Percentiles rank a stretch among this genome's conserved stretches.
Evolutionary conservation across 169 alveolate genomes (phyloP).

Genomic region (Cryptosporidium muris): DNA sequence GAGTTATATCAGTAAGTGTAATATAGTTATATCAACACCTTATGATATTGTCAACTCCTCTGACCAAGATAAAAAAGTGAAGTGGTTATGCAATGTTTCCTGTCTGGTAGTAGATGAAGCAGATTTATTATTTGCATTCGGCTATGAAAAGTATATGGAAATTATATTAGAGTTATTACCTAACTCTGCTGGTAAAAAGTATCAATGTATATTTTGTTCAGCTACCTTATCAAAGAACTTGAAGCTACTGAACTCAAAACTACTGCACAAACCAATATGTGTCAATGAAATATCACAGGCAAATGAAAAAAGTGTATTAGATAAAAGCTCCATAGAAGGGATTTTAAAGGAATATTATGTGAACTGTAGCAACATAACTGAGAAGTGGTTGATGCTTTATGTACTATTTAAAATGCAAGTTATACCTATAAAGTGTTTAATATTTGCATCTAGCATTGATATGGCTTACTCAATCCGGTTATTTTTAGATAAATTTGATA

Average conservation of each 20-base stretch:
- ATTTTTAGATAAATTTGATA: constrained; percentile 57
- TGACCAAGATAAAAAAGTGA: neutral
- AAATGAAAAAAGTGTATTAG: neutral
- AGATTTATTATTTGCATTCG: constrained; percentile 67
- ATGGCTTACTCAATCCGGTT: constrained; percentile 52
- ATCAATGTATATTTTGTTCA: constrained; percentile 55
- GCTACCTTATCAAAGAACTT: constrained; percentile 50
- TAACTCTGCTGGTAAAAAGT: constrained; percentile 50
- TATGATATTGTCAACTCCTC: constrained; percentile 24
- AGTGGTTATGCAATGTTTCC: neutral
- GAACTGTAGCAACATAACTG: constrained; percentile 13
- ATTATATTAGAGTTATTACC: constrained; percentile 28
- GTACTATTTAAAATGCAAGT: constrained; percentile 59
- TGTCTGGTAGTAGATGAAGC: constrained; percentile 57
- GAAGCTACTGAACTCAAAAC: constrained; percentile 21
- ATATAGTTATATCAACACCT: constrained; percentile 46
- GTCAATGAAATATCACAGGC: constrained; percentile 18
- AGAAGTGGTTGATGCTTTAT: constrained; percentile 57
- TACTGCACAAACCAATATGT: constrained; percentile 34
- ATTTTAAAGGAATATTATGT: constrained; percentile 27
- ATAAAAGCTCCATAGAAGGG: neutral
- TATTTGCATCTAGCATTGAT: constrained; percentile 50
- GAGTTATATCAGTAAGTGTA: neutral
- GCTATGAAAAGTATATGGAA: constrained; percentile 60
- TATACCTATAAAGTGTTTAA: constrained; percentile 48